These are phyloP conservation scores for Nyssa sinensis DNA, from an alignment of 148 eudicot species.

Conservation along the genomic window DNA sequence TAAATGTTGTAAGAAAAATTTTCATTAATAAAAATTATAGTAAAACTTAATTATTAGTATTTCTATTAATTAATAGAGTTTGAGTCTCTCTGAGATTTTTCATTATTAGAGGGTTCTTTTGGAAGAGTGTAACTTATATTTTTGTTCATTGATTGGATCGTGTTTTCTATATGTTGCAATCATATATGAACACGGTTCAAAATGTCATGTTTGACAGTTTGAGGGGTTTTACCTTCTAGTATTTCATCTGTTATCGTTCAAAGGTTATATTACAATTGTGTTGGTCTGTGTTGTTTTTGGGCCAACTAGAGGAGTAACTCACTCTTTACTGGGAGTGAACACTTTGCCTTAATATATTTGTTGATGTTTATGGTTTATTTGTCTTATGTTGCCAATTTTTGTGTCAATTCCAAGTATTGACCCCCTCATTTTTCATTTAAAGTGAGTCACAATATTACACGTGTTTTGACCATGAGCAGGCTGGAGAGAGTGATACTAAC, in stretches of 20 bases:
- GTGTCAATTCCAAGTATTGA: not conserved
- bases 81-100: too few relatives aligned
- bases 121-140: too few relatives aligned
- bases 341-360: not conserved
- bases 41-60: too few relatives aligned
- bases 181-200: too few relatives aligned
- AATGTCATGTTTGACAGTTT: too few relatives aligned
- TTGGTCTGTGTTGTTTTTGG: not conserved
- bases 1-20: too few relatives aligned
- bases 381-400: not conserved
- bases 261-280: not conserved
- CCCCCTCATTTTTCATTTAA: not conserved
- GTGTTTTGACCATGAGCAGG: conserved; percentile 18
- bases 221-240: not conserved
- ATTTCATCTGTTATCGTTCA: not conserved
- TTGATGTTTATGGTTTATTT: not conserved
- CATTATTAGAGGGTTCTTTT: too few relatives aligned
- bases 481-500: conserved; percentile 33
- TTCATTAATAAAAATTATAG: too few relatives aligned
- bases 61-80: too few relatives aligned
- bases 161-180: too few relatives aligned
- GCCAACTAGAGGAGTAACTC: not conserved
- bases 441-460: too few relatives aligned
- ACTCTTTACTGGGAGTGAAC: not conserved
- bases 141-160: too few relatives aligned